Base-by-base conservation (phyloP, 2,329 filamentous ascomycete species). In the Aspergillus tubingensis region DNA sequence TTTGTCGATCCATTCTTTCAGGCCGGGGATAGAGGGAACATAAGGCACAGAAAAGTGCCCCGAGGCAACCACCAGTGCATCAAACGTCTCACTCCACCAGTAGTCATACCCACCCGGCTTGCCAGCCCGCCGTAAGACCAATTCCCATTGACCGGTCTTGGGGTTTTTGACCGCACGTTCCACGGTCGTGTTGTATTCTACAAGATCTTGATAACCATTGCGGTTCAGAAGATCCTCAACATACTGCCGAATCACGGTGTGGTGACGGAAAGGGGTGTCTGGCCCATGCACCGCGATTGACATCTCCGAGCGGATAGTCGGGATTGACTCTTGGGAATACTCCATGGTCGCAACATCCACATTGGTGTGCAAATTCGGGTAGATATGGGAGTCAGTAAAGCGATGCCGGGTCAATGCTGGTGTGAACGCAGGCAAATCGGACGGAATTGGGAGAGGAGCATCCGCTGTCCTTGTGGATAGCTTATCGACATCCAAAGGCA, bases 281-380 rank as follows among this genome's bases (percentile, higher is more conserved):
- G 77, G 67, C 0, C 87, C 86, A 62, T 89, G 84, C 25, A 81
- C 68, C 23, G 74, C 63, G 54, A 83, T 74, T 17, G 78, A 80
- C 59, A 72, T 71, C 47, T 79, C 66, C 13, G 77, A 79, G 25
- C 75, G 70, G 47, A 78, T 71, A 0, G 71, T 69, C 0, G 85
- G 81, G 13, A 88, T 84, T 0, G 79, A 76, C 57, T 87, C 85
- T 61, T 85, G 79, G 0, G 80, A 83, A 70, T 85, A 90, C 15
- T 81, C 78, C 88, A 90, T 90, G 0, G 85, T 78, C 2, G 81
- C 68, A 5, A 78, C 77, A 62, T 85, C 82, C 47, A 90, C 83
- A 63, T 90, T 90, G 2, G 86, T 89, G 68, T 89, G 85, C n/a
- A 89, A 74, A 19, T 83, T 82, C 0, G 85, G 84, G 64, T 89